These are phyloP conservation scores for Exophiala lecanii-corni DNA, from an alignment of 2,329 filamentous ascomycete genomes.

Conservation along the genomic window DNA sequence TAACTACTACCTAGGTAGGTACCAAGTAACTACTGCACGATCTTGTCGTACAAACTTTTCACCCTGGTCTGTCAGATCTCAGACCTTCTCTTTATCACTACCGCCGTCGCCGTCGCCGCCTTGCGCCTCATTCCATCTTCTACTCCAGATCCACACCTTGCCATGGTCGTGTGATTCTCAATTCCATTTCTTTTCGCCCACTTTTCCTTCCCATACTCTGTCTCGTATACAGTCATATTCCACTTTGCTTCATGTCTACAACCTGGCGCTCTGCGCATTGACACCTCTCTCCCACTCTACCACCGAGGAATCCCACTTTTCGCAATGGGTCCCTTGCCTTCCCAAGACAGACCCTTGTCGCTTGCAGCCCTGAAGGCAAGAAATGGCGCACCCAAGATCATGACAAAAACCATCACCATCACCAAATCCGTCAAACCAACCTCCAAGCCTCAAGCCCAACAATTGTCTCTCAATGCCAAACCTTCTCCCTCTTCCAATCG, in stretches of 20 bases:
- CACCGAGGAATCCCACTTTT: not conserved
- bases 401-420: slow-evolving; percentile 20
- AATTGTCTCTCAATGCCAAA: not conserved
- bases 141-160: too few relatives aligned
- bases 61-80: too few relatives aligned
- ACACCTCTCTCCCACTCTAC: not conserved
- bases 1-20: too few relatives aligned
- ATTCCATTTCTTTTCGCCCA: not conserved
- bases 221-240: too few relatives aligned
- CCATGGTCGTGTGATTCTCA: not conserved
- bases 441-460: slow-evolving; percentile 9
- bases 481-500: not conserved
- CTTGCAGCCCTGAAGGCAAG: slow-evolving; percentile 20
- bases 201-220: not conserved
- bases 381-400: slow-evolving; percentile 21
- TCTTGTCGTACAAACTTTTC: too few relatives aligned
- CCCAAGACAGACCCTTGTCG: slow-evolving; percentile 19
- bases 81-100: too few relatives aligned
- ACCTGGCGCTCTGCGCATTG: not conserved
- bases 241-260: not conserved
- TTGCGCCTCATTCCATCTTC: too few relatives aligned
- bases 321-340: slow-evolving; percentile 15
- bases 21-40: too few relatives aligned
- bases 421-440: slow-evolving; percentile 6
- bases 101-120: too few relatives aligned